A percentile compares a stretch with the other conserved stretches of the same genome.
Conservation (phyloP, 495 filamentous ascomycete species). For the Annulohypoxylon nitens region DNA sequence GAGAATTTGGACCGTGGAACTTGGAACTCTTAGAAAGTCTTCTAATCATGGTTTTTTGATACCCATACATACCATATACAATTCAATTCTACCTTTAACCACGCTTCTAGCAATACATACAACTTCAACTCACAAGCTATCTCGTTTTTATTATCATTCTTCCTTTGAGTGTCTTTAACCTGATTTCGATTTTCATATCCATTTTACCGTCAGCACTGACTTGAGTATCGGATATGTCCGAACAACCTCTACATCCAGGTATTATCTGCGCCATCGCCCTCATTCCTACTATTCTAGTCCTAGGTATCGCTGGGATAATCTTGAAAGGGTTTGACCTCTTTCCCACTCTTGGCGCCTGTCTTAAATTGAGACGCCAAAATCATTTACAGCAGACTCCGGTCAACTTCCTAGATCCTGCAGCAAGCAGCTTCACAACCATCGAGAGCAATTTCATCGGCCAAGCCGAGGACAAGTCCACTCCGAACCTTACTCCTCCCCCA, state of each 20-base stretch:
- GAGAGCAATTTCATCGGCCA: slow-evolving; percentile 54
- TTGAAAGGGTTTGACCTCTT: slow-evolving; percentile 49
- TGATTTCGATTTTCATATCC: slow-evolving; percentile 25
- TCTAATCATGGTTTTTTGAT: slow-evolving; percentile 32
- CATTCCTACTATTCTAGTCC: slow-evolving; percentile 61
- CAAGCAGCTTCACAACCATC: slow-evolving; percentile 35
- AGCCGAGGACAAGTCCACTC: slow-evolving; percentile 27
- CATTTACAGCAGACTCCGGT: slow-evolving; percentile 8
- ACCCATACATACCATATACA: slow-evolving; percentile 36
- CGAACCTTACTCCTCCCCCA: slow-evolving; percentile 13
- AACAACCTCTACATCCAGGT: slow-evolving; percentile 45
- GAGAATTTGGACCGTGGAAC: neutral
- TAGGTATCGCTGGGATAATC: slow-evolving; percentile 40
- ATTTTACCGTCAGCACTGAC: slow-evolving; percentile 28
- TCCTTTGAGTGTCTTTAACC: slow-evolving; percentile 26
- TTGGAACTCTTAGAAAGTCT: neutral
- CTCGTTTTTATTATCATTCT: slow-evolving; percentile 32
- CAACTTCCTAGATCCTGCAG: slow-evolving; percentile 13
- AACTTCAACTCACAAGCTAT: slow-evolving; percentile 27
- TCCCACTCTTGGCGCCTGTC: slow-evolving; percentile 26
- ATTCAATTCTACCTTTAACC: slow-evolving; percentile 17
- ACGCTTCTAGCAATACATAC: slow-evolving; percentile 1
- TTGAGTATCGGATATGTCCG: slow-evolving; percentile 53
- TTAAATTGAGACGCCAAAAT: slow-evolving; percentile 43
- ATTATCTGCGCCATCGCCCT: slow-evolving; percentile 65